These are phyloP conservation scores for Aurantiochytrium sp. DNA, from an alignment of 108 stramenopile species.

Conservation along the genomic window DNA sequence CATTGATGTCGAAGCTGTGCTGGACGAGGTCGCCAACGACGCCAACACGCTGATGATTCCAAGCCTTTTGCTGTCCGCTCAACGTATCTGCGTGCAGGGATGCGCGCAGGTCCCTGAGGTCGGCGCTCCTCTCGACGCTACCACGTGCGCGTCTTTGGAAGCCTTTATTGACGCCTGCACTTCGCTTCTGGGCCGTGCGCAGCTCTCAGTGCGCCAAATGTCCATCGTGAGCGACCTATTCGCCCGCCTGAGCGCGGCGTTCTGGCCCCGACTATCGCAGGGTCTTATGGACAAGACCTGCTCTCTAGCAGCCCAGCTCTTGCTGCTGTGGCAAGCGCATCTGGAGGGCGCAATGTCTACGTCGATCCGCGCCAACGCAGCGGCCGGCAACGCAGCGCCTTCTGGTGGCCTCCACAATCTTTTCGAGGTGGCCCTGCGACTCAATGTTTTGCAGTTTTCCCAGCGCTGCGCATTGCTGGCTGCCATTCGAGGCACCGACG, in stretches of 20 bases:
- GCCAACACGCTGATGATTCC: neutral
- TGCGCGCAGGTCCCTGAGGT: neutral
- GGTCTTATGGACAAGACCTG: neutral
- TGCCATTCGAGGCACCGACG: neutral
- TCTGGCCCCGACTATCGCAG: neutral
- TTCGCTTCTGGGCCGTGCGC: neutral
- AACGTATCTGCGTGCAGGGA: neutral
- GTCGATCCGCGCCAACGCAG: neutral
- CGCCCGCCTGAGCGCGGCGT: neutral
- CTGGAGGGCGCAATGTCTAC: neutral
- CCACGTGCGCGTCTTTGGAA: neutral
- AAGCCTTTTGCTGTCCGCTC: neutral
- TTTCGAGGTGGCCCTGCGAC: neutral
- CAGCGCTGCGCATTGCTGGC: neutral
- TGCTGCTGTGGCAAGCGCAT: neutral
- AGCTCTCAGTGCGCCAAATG: neutral
- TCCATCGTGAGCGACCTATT: neutral
- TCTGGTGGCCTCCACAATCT: neutral
- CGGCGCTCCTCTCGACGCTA: neutral
- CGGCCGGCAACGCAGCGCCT: too few species aligned
- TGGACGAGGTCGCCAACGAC: neutral
- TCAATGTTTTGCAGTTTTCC: neutral
- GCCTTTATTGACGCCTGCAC: neutral
- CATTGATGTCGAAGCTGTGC: neutral
- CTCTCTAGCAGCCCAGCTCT: neutral